A percentile compares a stretch with the other conserved stretches of the same genome.
phyloP scores from a whole-genome alignment of 805 yeast genomes.

The Candida nemodendra region DNA sequence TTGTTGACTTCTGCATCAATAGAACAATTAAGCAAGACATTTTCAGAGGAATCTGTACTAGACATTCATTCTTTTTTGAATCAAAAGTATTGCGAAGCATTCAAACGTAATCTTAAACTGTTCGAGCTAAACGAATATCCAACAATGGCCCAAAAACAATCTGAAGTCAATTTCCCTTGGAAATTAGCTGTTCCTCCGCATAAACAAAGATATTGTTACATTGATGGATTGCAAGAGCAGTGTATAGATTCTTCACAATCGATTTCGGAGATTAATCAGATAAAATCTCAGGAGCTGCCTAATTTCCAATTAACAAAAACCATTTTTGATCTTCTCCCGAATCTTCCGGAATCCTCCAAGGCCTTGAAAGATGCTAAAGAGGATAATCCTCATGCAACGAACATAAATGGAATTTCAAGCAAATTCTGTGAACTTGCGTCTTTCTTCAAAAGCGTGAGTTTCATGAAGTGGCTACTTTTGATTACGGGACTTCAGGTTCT shows the following conservation, averaged over 20 bases:
- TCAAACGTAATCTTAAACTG: constrained; percentile 49
- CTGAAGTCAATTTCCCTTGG: constrained; percentile 74
- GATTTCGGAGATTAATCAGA: constrained; percentile 32
- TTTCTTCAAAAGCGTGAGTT: constrained; percentile 59
- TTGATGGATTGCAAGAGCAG: constrained; percentile 58
- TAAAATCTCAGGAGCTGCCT: constrained; percentile 47
- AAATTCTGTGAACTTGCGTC: constrained; percentile 53
- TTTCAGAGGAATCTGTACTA: constrained; percentile 66
- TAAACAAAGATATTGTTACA: constrained; percentile 80
- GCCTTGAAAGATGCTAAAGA: constrained; percentile 1
- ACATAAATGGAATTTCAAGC: constrained; percentile 21
- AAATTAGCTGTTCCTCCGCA: constrained; percentile 91
- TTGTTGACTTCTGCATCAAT: constrained; percentile 43
- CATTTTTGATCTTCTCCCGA: constrained; percentile 10
- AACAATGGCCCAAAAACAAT: constrained; percentile 53
- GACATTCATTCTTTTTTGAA: constrained; percentile 66
- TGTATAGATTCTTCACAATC: constrained; percentile 32
- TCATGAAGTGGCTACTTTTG: constrained; percentile 64
- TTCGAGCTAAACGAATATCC: constrained; percentile 56
- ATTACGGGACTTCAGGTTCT: constrained; percentile 63
- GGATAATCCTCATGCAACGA: constrained; percentile 19
- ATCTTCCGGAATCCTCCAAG: neutral
- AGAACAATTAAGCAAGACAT: constrained; percentile 44
- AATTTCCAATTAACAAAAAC: constrained; percentile 42
- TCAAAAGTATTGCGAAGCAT: constrained; percentile 45